Base-by-base conservation (phyloP, 2,329 filamentous ascomycete species). In the Cladosporium sp. region DNA sequence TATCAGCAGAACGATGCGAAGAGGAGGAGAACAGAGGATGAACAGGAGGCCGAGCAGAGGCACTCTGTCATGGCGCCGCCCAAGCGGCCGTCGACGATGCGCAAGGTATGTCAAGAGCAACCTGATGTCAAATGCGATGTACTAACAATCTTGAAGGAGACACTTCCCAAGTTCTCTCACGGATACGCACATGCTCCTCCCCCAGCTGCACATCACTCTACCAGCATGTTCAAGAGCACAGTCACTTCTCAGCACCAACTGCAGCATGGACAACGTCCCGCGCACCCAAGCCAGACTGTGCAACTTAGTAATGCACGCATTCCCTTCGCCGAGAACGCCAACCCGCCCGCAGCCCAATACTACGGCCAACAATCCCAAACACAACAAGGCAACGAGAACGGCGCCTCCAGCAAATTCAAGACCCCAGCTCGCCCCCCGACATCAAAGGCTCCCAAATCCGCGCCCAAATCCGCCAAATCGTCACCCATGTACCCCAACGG, bases 271-370 rank as follows among this genome's bases (percentile, higher is more conserved):
- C 72, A 55, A 43, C 61, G 63, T 37, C 60, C 58, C n/a, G 77
- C 74, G 1, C 84, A 90, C 61, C 86, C 87, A 2, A 74, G 90
- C 63, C 89, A 93, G 59, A 90, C 92, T 82, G 82, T 86, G n/a
- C 88, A 92, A 64, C 84, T 92, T 53, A 88, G 89, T 7, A 95
- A 87, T 69, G 88, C 83, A n/a, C 84, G 86, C 22, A 96, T 96
- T 59, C 88, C 89, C 2, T 96, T 96, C 64, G 89, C 89, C 6
- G 80, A 91, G 17, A 83, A 82, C 53, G 73, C 79, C 7, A 85
- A 80, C 58, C 73, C 78, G 7, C 58, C 65, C 7, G 61, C 50
- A 43, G 13, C 56, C 40, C 45, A 56, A 11, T 36, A 53, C 36
- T 50, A 53, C 29, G 47, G 59, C 24, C 47, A 58, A 18, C 53